Conservation (phyloP, 331 rosid species). For the Malus hybrid region DNA sequence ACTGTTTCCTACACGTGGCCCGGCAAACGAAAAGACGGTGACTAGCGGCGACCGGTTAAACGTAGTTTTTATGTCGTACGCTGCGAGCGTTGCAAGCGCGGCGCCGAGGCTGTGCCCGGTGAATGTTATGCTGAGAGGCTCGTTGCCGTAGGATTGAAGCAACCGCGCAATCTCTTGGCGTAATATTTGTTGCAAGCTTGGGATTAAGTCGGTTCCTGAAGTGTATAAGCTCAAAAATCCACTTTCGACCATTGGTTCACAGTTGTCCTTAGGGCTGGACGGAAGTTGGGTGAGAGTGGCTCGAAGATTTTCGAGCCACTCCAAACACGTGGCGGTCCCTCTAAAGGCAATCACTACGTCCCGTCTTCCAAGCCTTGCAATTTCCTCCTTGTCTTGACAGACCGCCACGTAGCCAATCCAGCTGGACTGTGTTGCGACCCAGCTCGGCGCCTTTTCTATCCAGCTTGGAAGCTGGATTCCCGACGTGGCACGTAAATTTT, state of each 20-base stretch:
- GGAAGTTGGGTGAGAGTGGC: slow-evolving; percentile 43
- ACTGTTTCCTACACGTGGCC: slow-evolving; percentile 64
- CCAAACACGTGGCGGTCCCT: slow-evolving; percentile 40
- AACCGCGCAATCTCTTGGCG: slow-evolving; percentile 36
- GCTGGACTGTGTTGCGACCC: slow-evolving; percentile 31
- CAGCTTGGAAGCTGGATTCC: slow-evolving; percentile 35
- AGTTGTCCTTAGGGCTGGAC: neutral
- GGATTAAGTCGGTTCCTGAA: slow-evolving; percentile 10
- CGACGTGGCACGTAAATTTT: slow-evolving; percentile 35
- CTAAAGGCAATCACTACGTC: slow-evolving; percentile 38
- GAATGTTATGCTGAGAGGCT: slow-evolving; percentile 55
- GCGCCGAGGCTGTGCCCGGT: slow-evolving; percentile 88
- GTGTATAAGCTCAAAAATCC: slow-evolving; percentile 64
- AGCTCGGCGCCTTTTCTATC: slow-evolving; percentile 20
- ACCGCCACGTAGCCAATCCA: slow-evolving; percentile 51
- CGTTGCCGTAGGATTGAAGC: slow-evolving; percentile 27
- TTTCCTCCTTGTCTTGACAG: slow-evolving; percentile 29
- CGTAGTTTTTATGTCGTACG: slow-evolving; percentile 33
- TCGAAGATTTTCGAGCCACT: slow-evolving; percentile 56
- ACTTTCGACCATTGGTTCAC: slow-evolving; percentile 62
- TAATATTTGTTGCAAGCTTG: slow-evolving; percentile 48
- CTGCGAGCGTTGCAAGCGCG: slow-evolving; percentile 58
- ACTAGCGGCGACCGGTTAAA: slow-evolving; percentile 29
- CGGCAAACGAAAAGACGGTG: slow-evolving; percentile 65
- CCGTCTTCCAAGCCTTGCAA: slow-evolving; percentile 35